phyloP scores from a whole-genome alignment of 2,329 filamentous ascomycete species.

The Aspergillus pseudoviridinutans region DNA sequence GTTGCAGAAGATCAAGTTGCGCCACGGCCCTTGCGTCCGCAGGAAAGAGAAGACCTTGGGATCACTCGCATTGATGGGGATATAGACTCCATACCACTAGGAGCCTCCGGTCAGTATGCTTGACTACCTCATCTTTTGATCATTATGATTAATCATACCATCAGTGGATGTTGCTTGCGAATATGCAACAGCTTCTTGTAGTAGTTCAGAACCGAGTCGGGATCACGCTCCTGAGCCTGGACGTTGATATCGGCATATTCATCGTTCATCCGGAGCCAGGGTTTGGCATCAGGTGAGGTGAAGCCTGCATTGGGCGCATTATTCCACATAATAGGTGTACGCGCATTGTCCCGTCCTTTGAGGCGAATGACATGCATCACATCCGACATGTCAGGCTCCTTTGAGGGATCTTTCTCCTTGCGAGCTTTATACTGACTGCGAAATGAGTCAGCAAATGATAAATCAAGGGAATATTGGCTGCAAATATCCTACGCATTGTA shows the following conservation, averaged over 20 bases:
- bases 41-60: conserved; percentile 14
- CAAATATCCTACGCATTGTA: conserved; percentile 41
- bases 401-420: conserved; percentile 8
- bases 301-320: conserved; percentile 57
- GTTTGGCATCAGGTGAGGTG: conserved; percentile 40
- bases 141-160: conserved; percentile 5
- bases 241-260: conserved; percentile 58
- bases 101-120: background rate
- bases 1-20: conserved; percentile 11
- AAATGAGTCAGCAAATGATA: background rate
- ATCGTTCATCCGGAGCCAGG: conserved; percentile 65
- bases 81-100: conserved; percentile 15
- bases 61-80: conserved; percentile 12
- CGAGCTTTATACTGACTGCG: conserved; percentile 9
- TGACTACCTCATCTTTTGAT: background rate
- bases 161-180: conserved; percentile 47
- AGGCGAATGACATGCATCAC: conserved; percentile 12
- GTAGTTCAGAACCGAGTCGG: conserved; percentile 51
- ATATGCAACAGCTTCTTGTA: conserved; percentile 53
- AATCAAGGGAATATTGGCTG: conserved; percentile 47
- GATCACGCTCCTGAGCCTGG: conserved; percentile 27
- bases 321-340: conserved; percentile 65
- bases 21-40: conserved; percentile 13
- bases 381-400: conserved; percentile 13
- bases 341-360: conserved; percentile 55